Percentiles rank a stretch among this genome's conserved stretches.
Conservation (phyloP, 768 basidiomycete species). For the Pleurotus pulmonarius region DNA sequence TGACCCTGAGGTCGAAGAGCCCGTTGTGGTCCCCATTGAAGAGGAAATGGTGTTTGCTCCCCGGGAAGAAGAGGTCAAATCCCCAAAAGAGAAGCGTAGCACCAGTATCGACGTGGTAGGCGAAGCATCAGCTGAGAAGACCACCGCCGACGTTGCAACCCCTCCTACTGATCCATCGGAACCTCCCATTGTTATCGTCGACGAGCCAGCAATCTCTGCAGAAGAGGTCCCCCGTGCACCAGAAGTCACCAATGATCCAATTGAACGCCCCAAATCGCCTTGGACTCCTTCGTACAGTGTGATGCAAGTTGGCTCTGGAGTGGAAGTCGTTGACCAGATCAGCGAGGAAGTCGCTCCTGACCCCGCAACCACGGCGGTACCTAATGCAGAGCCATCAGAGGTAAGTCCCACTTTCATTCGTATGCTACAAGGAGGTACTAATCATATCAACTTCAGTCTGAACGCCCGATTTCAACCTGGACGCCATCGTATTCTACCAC, state of each 20-base stretch:
- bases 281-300: conserved; percentile 55
- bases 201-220: neutral
- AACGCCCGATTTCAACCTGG: conserved; percentile 27
- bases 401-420: too few relatives aligned
- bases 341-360: conserved; percentile 10
- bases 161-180: neutral
- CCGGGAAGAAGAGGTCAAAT: conserved; percentile 5
- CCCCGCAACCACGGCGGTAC: neutral
- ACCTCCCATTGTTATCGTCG: neutral
- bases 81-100: neutral
- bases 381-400: too few relatives aligned
- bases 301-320: conserved; percentile 29
- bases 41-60: conserved; percentile 6
- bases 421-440: too few relatives aligned
- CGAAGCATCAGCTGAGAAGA: neutral
- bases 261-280: conserved; percentile 45
- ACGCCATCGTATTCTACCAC: conserved; percentile 36
- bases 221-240: neutral
- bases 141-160: neutral
- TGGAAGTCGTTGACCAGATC: conserved; percentile 15
- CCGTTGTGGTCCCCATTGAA: neutral
- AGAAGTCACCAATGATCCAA: conserved; percentile 12
- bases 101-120: neutral
- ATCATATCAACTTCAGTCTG: neutral
- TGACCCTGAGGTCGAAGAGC: neutral